Percentiles rank a stretch among this genome's conserved stretches.
phyloP scores from a whole-genome alignment of 768 basidiomycete species.

The Mycena indigotica region DNA sequence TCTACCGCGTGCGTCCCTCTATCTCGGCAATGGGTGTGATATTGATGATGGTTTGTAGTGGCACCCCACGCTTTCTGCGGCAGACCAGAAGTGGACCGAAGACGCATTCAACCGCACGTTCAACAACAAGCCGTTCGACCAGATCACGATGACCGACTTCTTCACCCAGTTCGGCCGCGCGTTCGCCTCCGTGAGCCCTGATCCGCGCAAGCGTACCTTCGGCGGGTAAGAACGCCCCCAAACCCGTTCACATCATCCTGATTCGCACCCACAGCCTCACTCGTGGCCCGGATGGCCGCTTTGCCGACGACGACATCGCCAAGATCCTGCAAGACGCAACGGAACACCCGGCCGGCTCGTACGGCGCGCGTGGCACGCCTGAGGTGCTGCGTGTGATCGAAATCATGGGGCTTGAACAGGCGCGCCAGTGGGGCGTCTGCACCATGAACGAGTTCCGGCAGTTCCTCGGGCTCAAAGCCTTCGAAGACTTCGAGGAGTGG shows the following conservation, averaged over 20 bases:
- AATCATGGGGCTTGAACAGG: constrained; percentile 57
- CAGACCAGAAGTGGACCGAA: constrained; percentile 57
- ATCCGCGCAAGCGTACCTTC: constrained; percentile 47
- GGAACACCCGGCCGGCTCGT: constrained; percentile 46
- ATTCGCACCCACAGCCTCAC: constrained; percentile 43
- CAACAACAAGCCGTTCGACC: constrained; percentile 37
- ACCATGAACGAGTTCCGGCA: constrained; percentile 59
- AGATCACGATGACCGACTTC: constrained; percentile 34
- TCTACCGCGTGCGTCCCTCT: constrained; percentile 40
- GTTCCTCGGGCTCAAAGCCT: constrained; percentile 50
- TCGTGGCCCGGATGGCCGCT: constrained; percentile 49
- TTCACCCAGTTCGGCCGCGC: constrained; percentile 15
- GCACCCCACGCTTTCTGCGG: constrained; percentile 55
- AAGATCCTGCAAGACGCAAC: constrained; percentile 49
- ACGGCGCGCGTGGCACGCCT: constrained; percentile 51
- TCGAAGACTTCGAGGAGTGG: constrained; percentile 57
- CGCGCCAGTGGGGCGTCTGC: constrained; percentile 57
- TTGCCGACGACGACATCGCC: constrained; percentile 56
- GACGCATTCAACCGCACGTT: constrained; percentile 45
- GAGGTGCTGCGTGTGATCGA: constrained; percentile 52
- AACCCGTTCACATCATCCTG: not conserved
- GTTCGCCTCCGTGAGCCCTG: constrained; percentile 20
- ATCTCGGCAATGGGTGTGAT: not conserved
- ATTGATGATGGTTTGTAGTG: constrained; percentile 36
- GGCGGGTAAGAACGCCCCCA: constrained; percentile 36